Base-by-base conservation (phyloP, 106 monocot species). In the Dioscorea alata region DNA sequence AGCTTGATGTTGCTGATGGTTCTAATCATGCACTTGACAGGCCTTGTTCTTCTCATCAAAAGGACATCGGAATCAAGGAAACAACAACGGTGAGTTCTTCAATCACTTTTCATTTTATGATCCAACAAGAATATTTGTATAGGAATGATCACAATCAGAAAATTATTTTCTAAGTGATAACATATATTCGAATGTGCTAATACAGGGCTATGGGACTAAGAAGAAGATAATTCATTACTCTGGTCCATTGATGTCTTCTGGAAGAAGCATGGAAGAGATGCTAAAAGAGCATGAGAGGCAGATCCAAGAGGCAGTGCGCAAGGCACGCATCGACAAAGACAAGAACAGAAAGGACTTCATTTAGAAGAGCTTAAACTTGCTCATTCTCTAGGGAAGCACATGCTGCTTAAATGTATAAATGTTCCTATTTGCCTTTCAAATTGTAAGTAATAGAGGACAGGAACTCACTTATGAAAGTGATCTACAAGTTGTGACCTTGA, bases 281-380 rank as follows among this genome's bases (percentile, higher is more conserved):
- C 80, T 81, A 25, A 81, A 75, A 48, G 80, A 81, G 80, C 80
- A 81, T 24, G 80, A 81, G 66, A 81, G 80, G 61, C 80, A 75
- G 33, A 81, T 81, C 57, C 80, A 81, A 23, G 67, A 75, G 57
- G 80, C 80, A 14, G 80, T 81, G 13, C 31, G 80, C 18, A 81
- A 81, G 65, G 80, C 80, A 16, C 80, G 80, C 13, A 49, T 70
- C 8, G 70, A 71, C 65, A 70, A 71, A 22, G 62, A 22, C 32
- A 79, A 76, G 57, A 75, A 70, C 42, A 82, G 60, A 49, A 74
- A 74, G 13, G 74, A 61, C 22, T 54, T 57, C 0, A 52, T 65
- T 35, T 35, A 71, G 60, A 51, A 71, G 48, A 48, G 57, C 20
- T 58, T 34, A 7, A 34, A 7, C 3, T 7, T 34, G 34, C 34